Conservation (phyloP, 176 grass and related monocot species). For the Dendrocalamus sinicus region DNA sequence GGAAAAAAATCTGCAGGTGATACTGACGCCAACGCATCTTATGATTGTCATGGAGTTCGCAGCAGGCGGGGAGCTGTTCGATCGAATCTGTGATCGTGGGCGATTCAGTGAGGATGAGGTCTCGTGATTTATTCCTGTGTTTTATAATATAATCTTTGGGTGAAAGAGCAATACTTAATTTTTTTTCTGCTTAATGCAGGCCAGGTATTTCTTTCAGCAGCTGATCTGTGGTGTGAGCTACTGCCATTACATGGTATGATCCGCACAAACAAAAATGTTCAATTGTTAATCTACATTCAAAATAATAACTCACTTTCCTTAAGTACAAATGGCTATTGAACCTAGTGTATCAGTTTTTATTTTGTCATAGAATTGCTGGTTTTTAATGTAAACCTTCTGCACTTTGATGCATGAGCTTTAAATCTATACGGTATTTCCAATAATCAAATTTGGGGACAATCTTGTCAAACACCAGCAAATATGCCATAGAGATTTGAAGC, state of each 20-base stretch:
- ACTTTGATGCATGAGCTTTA: slow-evolving; percentile 6
- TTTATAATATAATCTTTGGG: slow-evolving; percentile 20
- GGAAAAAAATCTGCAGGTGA: slow-evolving; percentile 58
- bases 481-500: slow-evolving; percentile 95
- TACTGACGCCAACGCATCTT: slow-evolving; percentile 83
- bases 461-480: slow-evolving; percentile 73
- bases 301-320: not conserved
- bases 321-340: slow-evolving; percentile 7
- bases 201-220: slow-evolving; percentile 91
- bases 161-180: slow-evolving; percentile 26
- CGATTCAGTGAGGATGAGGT: slow-evolving; percentile 97
- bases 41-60: slow-evolving; percentile 97
- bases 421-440: slow-evolving; percentile 30
- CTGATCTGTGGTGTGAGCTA: slow-evolving; percentile 95
- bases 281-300: not conserved
- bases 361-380: not conserved
- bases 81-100: slow-evolving; percentile 82
- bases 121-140: slow-evolving; percentile 40
- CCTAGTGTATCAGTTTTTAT: not conserved
- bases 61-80: slow-evolving; percentile 86
- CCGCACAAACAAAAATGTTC: not conserved
- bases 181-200: slow-evolving; percentile 59
- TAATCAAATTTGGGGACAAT: not conserved
- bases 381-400: slow-evolving; percentile 13
- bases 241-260: slow-evolving; percentile 78